These are phyloP conservation scores for Cyclaneusma minus DNA, from an alignment of 2,329 filamentous ascomycete genomes.

Conservation along the genomic window DNA sequence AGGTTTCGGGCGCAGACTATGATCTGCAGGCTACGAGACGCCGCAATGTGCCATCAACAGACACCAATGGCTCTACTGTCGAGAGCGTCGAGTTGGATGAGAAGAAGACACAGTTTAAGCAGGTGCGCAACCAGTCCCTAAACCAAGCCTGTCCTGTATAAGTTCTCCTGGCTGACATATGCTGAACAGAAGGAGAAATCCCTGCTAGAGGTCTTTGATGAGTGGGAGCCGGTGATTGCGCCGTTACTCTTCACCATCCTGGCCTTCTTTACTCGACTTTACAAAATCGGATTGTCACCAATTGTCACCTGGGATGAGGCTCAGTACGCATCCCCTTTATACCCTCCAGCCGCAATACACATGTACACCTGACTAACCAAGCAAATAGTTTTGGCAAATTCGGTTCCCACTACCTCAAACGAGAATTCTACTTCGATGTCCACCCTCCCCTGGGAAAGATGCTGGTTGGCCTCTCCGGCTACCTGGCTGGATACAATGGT, in stretches of 20 bases:
- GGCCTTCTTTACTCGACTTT: slow-evolving; percentile 51
- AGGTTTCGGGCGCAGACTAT: slow-evolving; percentile 42
- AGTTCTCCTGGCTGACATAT: slow-evolving; percentile 4
- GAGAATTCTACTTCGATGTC: slow-evolving; percentile 97
- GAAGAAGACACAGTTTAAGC: slow-evolving; percentile 41
- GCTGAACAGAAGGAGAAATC: slow-evolving; percentile 30
- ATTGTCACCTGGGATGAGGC: slow-evolving; percentile 68
- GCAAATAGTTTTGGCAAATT: slow-evolving; percentile 90
- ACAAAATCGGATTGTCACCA: slow-evolving; percentile 54
- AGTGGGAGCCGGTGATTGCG: slow-evolving; percentile 47
- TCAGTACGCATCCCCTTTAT: slow-evolving; percentile 41
- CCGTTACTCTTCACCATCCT: slow-evolving; percentile 44
- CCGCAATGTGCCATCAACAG: slow-evolving; percentile 31
- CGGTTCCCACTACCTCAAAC: slow-evolving; percentile 96
- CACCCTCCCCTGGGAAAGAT: slow-evolving; percentile 97
- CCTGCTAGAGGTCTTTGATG: slow-evolving; percentile 43
- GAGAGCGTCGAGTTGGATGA: slow-evolving; percentile 31
- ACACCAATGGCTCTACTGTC: slow-evolving; percentile 21
- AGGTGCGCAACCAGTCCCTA: slow-evolving; percentile 25
- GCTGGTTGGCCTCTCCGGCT: slow-evolving; percentile 90
- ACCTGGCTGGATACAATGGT: slow-evolving; percentile 94
- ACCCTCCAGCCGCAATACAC: background rate
- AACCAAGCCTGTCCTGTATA: background rate
- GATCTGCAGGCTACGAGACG: slow-evolving; percentile 38
- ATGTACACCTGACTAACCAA: slow-evolving; percentile 14